These are phyloP conservation scores for Triticum monococcum DNA, from an alignment of 176 grass and related monocot genomes.

Conservation along the genomic window DNA sequence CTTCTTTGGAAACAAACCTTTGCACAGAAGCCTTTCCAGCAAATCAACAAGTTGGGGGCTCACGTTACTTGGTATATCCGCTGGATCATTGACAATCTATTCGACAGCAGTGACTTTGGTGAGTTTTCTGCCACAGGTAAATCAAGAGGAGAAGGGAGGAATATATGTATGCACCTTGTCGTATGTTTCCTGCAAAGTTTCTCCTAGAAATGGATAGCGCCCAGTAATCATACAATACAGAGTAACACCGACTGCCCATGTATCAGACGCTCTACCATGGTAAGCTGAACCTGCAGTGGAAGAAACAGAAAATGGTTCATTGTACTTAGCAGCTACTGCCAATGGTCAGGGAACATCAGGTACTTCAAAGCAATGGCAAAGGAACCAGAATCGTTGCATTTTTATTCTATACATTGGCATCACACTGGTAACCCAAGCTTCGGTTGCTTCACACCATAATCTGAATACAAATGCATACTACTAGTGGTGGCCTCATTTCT, in stretches of 20 bases:
- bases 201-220: constrained; percentile 86
- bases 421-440: background rate
- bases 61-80: constrained; percentile 52
- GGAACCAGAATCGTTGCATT: background rate
- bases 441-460: background rate
- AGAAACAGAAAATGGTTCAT: background rate
- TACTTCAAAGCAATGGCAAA: background rate
- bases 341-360: constrained; percentile 6
- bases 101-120: background rate
- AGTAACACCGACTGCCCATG: constrained; percentile 84
- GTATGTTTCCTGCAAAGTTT: constrained; percentile 72
- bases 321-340: constrained; percentile 14
- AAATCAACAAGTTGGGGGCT: constrained; percentile 66
- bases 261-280: constrained; percentile 69
- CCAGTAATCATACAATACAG: constrained; percentile 64
- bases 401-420: background rate
- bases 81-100: constrained; percentile 66
- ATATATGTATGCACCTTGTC: constrained; percentile 56
- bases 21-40: constrained; percentile 78
- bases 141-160: constrained; percentile 10
- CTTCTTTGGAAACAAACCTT: constrained; percentile 42
- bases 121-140: constrained; percentile 16
- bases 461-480: background rate
- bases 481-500: background rate
- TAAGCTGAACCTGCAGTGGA: constrained; percentile 58